A percentile compares a stretch with the other conserved stretches of the same genome.
Conservation (phyloP, 2,329 filamentous ascomycete species). For the Bipolaris zeicola region DNA sequence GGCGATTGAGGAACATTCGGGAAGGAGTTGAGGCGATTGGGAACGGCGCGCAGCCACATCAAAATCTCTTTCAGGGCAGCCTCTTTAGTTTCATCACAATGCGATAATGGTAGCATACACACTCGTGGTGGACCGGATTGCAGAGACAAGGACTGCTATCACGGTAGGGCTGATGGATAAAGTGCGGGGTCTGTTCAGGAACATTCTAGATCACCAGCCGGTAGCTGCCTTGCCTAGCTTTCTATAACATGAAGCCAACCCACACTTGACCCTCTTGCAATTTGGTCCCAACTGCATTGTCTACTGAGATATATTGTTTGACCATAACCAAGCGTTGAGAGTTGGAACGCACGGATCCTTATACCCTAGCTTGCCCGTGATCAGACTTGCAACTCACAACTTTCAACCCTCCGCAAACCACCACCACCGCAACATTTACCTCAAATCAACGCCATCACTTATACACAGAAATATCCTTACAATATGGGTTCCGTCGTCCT, state of each 20-base stretch:
- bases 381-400: not conserved
- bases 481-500: constrained; percentile 84
- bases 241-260: constrained; percentile 9
- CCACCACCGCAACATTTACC: not conserved
- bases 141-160: constrained; percentile 8
- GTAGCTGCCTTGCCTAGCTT: constrained; percentile 9
- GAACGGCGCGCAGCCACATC: constrained; percentile 10
- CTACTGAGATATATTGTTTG: not conserved
- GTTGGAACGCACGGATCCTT: constrained; percentile 2
- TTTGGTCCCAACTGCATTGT: not conserved
- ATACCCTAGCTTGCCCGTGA: constrained; percentile 5
- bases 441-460: not conserved
- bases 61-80: constrained; percentile 7
- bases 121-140: constrained; percentile 5
- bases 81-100: constrained; percentile 8
- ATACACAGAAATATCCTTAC: not conserved
- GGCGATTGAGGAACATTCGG: not conserved
- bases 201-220: constrained; percentile 11
- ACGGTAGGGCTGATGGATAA: constrained; percentile 6
- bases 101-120: constrained; percentile 9
- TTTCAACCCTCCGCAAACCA: not conserved
- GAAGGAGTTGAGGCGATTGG: constrained; percentile 11
- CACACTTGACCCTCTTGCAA: constrained; percentile 6
- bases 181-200: constrained; percentile 9
- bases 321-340: not conserved